Evolutionary conservation across 768 basidiomycete genomes (phyloP).

Genomic region (Auriculariales sp.): DNA sequence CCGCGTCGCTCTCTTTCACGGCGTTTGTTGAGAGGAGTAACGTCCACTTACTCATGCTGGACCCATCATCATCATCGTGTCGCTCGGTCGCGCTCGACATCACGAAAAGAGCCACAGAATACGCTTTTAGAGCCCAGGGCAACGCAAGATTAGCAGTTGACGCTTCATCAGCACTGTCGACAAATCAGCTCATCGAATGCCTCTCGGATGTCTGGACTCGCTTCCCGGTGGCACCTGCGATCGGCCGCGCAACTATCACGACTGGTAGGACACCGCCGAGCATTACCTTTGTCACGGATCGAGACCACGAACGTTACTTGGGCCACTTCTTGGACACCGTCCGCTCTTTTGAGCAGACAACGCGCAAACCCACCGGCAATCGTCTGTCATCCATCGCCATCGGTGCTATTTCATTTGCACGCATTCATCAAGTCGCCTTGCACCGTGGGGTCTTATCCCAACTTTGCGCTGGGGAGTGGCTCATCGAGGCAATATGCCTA

Average conservation of each 20-base stretch:
- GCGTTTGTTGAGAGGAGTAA: conserved; percentile 28
- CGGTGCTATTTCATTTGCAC: background rate
- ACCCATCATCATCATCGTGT: conserved; percentile 17
- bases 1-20: conserved; percentile 19
- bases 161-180: conserved; percentile 6
- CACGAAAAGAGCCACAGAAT: conserved; percentile 40
- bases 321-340: conserved; percentile 33
- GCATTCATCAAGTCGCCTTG: conserved; percentile 5
- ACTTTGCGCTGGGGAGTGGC: conserved; percentile 43
- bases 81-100: conserved; percentile 35
- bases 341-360: conserved; percentile 28
- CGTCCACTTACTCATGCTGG: conserved; percentile 29
- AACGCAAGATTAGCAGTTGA: background rate
- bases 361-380: conserved; percentile 37
- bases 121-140: conserved; percentile 35
- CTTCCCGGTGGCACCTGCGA: conserved; percentile 41
- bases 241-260: conserved; percentile 26
- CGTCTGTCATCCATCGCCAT: conserved; percentile 25
- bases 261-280: conserved; percentile 10
- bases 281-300: conserved; percentile 30
- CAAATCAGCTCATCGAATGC: conserved; percentile 35
- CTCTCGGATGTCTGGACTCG: conserved; percentile 46
- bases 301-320: conserved; percentile 19
- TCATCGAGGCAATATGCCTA: conserved; percentile 43
- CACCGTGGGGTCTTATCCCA: conserved; percentile 20